phyloP scores from a whole-genome alignment of 2,329 filamentous ascomycete species.

The Claviceps sp. region DNA sequence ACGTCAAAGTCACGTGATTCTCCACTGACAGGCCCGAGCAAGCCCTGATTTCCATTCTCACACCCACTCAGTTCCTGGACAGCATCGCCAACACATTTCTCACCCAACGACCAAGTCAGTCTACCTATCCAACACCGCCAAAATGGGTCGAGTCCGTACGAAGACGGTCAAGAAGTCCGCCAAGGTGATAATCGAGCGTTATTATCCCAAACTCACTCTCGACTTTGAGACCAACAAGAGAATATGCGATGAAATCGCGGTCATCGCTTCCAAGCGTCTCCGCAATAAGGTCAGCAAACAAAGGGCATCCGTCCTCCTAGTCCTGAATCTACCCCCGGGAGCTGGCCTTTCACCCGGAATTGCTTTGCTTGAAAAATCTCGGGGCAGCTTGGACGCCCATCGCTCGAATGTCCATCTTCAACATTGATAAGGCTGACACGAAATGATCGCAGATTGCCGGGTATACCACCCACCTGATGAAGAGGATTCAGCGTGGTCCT shows the following conservation, averaged over 20 bases:
- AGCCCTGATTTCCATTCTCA: too few species aligned
- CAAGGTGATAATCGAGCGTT: conserved; percentile 99
- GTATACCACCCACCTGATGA: conserved; percentile 98
- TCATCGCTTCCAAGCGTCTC: conserved; percentile 97
- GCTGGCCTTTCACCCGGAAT: neutral
- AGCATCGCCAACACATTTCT: conserved; percentile 12
- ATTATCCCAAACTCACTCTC: conserved; percentile 94
- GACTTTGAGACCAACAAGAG: conserved; percentile 99
- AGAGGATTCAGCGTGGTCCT: conserved; percentile 98
- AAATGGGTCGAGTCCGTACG: conserved; percentile 58
- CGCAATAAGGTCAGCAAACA: conserved; percentile 76
- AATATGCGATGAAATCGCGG: conserved; percentile 99
- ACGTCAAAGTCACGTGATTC: too few species aligned
- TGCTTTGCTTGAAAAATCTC: too few species aligned
- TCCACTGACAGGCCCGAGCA: too few species aligned
- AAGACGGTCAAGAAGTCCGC: conserved; percentile 67
- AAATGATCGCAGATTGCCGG: conserved; percentile 61
- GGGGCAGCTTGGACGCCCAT: too few species aligned
- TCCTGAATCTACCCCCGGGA: too few species aligned
- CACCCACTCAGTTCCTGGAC: too few species aligned
- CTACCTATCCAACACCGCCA: conserved; percentile 36
- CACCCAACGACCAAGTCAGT: conserved; percentile 17
- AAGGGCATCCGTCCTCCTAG: too few species aligned
- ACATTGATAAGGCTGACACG: neutral
- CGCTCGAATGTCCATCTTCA: neutral